phyloP scores from a whole-genome alignment of 2,329 filamentous ascomycete species.

The Sporothrix brunneoviolacea region DNA sequence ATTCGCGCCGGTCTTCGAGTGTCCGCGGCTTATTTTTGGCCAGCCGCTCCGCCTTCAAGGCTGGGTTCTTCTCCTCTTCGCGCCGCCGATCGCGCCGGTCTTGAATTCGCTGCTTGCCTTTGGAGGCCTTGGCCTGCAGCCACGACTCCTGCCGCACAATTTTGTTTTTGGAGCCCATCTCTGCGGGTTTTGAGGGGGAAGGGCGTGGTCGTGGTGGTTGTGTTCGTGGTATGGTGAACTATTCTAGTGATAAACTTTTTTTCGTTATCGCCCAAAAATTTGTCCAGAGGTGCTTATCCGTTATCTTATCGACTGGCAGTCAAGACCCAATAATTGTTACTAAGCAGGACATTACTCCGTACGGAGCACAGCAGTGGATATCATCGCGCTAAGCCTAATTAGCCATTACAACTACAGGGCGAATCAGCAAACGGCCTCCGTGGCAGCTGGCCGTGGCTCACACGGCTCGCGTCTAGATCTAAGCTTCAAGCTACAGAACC shows the following conservation, averaged over 20 bases:
- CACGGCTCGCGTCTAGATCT: too few species aligned
- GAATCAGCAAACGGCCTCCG: too few species aligned
- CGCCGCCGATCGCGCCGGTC: conserved; percentile 71
- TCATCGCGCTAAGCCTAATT: too few species aligned
- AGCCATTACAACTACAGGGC: too few species aligned
- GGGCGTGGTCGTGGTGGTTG: not conserved
- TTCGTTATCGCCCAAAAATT: conserved; percentile 10
- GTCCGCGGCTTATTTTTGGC: conserved; percentile 73
- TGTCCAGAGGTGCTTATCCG: too few species aligned
- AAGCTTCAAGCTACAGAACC: too few species aligned
- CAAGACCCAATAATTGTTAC: too few species aligned
- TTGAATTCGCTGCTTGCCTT: conserved; percentile 60
- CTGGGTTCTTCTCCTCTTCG: conserved; percentile 78
- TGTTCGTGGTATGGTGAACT: too few species aligned
- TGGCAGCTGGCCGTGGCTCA: too few species aligned
- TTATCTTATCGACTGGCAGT: too few species aligned
- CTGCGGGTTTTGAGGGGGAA: not conserved
- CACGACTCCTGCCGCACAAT: conserved; percentile 70
- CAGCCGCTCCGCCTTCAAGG: conserved; percentile 64
- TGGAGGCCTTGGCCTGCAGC: conserved; percentile 56
- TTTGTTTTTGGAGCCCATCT: conserved; percentile 57
- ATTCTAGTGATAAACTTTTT: conserved; percentile 6
- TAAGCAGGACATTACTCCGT: too few species aligned
- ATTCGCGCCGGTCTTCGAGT: conserved; percentile 81
- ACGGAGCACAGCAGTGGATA: too few species aligned